Base-by-base conservation (phyloP, 2,329 filamentous ascomycete genomes). In the Penicillium digitatum region DNA sequence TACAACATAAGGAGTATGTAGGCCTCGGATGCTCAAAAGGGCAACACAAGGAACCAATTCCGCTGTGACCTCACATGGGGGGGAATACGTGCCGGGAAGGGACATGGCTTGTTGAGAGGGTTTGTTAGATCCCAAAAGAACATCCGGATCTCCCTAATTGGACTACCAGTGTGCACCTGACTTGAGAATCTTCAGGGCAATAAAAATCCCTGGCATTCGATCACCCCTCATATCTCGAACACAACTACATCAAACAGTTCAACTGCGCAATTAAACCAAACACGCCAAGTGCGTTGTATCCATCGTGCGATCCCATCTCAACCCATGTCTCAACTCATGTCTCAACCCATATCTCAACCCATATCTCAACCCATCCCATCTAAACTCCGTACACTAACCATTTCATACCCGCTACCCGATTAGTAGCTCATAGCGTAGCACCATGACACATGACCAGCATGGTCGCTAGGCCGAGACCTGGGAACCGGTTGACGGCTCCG, bases 361-460 rank as follows among this genome's bases (percentile, higher is more conserved):
- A 45, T 32, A 31, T 8, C 12, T 45, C n/a, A 22, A 18, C 31
- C 37, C 35, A 34, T 37, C 39, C 32, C 44, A 22, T 8, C 26
- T 27, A n/a, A n/a, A 27, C 26, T 8, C 6, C 20, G 26, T 38
- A 37, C 34, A 37, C 34, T 37, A 37, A n/a, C n/a, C 34, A 37
- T 9, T 10, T 5, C 18, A 1, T 37, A n/a, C 34, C 27, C 35
- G 7, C 32, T 35, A 34, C 34, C 46, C 40, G 16, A 3, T 37
- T 56, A 62, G 63, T 64, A 64, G 51, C 54, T 62, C 63, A 64
- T 64, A 53, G 56, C 45, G 42, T 51, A 42, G 39, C 38, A 40
- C 14, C 38, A 62, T 64, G 61, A 63, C 62, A 64, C 62, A 64
- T 63, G 46, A 63, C 54, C 56, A 59, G 52, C 55, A 24, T 3